Evolutionary conservation across 257 asterid species (phyloP).

Genomic region (Rubia yunnanensis): DNA sequence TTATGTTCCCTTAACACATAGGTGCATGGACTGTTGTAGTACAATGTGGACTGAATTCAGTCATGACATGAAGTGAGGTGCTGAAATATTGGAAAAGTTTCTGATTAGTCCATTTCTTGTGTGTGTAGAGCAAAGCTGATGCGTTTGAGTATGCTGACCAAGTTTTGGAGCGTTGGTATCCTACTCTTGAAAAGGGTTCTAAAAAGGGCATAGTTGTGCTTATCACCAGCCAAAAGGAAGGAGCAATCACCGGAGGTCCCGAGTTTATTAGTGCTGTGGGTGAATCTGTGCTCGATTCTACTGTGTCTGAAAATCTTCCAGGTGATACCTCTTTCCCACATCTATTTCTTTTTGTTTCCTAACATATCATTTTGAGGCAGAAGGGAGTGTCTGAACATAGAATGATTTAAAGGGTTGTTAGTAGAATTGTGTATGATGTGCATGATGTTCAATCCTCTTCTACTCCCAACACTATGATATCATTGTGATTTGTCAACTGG

Average conservation of each 20-base stretch:
- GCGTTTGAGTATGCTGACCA: slow-evolving; percentile 98
- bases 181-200: slow-evolving; percentile 71
- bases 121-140: slow-evolving; percentile 86
- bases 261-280: slow-evolving; percentile 84
- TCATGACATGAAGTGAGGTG: background rate
- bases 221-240: slow-evolving; percentile 95
- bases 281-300: slow-evolving; percentile 81
- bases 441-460: background rate
- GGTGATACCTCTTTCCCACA: slow-evolving; percentile 26
- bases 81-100: background rate
- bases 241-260: slow-evolving; percentile 97
- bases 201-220: slow-evolving; percentile 93
- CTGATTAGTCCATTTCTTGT: background rate
- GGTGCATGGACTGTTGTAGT: background rate
- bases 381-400: background rate
- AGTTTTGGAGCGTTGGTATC: slow-evolving; percentile 87
- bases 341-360: background rate
- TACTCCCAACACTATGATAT: background rate
- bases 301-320: slow-evolving; percentile 92
- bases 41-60: background rate
- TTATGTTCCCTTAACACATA: background rate
- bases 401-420: background rate
- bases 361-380: background rate
- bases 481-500: background rate
- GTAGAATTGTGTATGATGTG: background rate